Base-by-base conservation (phyloP, 2,329 filamentous ascomycete species). In the Colletotrichum sp. region DNA sequence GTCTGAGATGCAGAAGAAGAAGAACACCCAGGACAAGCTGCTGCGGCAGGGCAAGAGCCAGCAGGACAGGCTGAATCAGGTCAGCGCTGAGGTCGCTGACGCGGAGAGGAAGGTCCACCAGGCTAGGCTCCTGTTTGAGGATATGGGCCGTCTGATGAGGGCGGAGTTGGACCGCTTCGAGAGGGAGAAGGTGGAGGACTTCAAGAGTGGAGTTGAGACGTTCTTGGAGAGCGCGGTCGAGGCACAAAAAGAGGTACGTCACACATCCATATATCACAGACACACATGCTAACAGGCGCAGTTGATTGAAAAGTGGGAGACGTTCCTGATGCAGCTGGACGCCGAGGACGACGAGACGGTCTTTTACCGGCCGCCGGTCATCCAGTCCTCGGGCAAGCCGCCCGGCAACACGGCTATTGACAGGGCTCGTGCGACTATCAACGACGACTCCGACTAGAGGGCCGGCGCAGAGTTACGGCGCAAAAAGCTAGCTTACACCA, bases 171-270 rank as follows among this genome's bases (percentile, higher is more conserved):
- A 98, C 81, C 90, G 96, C 21, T 99, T 99, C 81, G 97, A 99
- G 86, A 92, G 91, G 80, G 97, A 99, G 86, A 99, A 99, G 88
- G 97, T 99, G 4, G 97, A 99, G 83, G 97, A 99, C 83, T 99
- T 99, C 85, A 99, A 99, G 89, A 97, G 94, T 77, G 96, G 96
- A 0, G 96, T 99, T 3, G 97, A 99, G 87, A 99, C 97, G 2
- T 99, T 98, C 85, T 85, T 99, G 80, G 97, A 99, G 87, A 96
- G 97, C 81, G 95, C 97, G 5, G 96, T 99, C 5, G 97, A 99
- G 86, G 97, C 96, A 71, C 97, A 99, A 87, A 99, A 99, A 86
- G 97, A 99, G 93, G 96, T 97, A 83, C 84, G 91, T 56, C 55
- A 4, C 43, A 14, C 4, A 13, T 24, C 14, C 13, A 4, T 24